Evolutionary conservation across 345 rosid genomes (phyloP).

Genomic region (Mangifera indica): DNA sequence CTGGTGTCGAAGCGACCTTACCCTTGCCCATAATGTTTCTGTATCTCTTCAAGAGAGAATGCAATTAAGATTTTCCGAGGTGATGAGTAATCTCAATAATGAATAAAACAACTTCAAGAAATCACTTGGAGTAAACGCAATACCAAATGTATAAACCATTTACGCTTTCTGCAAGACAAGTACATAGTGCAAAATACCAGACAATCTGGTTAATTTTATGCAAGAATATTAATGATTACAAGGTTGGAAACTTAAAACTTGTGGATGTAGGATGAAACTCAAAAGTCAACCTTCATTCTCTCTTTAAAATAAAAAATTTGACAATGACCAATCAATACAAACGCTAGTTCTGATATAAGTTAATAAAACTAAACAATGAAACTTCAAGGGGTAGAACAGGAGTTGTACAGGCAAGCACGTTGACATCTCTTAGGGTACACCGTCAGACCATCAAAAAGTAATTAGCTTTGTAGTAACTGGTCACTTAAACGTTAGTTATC

Average conservation of each 20-base stretch:
- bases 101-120: background rate
- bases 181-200: too few relatives aligned
- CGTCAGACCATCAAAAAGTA: background rate
- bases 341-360: background rate
- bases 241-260: background rate
- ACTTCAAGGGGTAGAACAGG: background rate
- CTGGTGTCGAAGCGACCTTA: background rate
- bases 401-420: constrained; percentile 5
- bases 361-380: background rate
- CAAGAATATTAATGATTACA: background rate
- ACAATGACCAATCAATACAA: background rate
- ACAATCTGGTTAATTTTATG: too few relatives aligned
- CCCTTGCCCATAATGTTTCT: constrained; percentile 16
- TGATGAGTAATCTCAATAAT: constrained; percentile 2
- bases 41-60: background rate
- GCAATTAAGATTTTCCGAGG: background rate
- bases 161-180: background rate
- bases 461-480: background rate
- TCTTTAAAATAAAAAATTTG: background rate
- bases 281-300: constrained; percentile 5
- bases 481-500: background rate
- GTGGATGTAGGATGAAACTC: background rate
- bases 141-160: background rate
- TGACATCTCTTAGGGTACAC: constrained; percentile 10
- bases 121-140: constrained; percentile 7